These are phyloP conservation scores for Ramaria sp. DNA, from an alignment of 768 basidiomycete genomes.

Conservation along the genomic window DNA sequence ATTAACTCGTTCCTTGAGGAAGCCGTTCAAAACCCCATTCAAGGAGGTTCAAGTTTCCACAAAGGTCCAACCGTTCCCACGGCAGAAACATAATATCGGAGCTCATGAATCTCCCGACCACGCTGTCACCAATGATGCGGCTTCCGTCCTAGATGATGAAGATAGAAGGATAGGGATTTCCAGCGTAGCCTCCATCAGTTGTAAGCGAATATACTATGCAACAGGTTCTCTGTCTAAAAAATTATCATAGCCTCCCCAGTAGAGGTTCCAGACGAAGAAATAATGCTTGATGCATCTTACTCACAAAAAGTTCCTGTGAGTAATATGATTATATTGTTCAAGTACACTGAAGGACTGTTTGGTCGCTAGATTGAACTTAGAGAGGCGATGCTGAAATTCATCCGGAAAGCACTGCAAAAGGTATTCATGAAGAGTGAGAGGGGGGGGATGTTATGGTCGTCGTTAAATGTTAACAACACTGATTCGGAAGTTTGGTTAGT, in stretches of 20 bases:
- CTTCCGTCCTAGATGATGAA: not conserved
- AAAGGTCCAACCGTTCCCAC: conserved; percentile 11
- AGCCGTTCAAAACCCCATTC: conserved; percentile 40
- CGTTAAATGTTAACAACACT: conserved; percentile 12
- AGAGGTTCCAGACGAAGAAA: conserved; percentile 12
- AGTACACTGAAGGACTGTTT: conserved; percentile 9
- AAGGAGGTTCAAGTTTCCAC: conserved; percentile 22
- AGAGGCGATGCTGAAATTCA: conserved; percentile 23
- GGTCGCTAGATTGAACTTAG: conserved; percentile 24
- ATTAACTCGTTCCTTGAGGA: conserved; percentile 22
- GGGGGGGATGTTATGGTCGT: conserved; percentile 21
- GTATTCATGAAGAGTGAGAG: conserved; percentile 21
- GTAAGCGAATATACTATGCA: not conserved
- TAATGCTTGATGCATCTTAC: conserved; percentile 19
- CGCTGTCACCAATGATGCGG: not conserved
- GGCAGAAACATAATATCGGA: not conserved
- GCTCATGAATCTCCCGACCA: not conserved
- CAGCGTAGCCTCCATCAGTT: not conserved
- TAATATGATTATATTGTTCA: conserved; percentile 7
- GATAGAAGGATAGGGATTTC: not conserved
- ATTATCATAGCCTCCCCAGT: conserved; percentile 10
- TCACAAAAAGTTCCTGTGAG: conserved; percentile 22
- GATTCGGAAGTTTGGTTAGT: conserved; percentile 18
- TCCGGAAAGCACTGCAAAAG: conserved; percentile 30
- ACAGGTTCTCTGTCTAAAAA: not conserved